These are phyloP conservation scores for Agastache rugosa DNA, from an alignment of 257 asterid genomes.

Conservation along the genomic window DNA sequence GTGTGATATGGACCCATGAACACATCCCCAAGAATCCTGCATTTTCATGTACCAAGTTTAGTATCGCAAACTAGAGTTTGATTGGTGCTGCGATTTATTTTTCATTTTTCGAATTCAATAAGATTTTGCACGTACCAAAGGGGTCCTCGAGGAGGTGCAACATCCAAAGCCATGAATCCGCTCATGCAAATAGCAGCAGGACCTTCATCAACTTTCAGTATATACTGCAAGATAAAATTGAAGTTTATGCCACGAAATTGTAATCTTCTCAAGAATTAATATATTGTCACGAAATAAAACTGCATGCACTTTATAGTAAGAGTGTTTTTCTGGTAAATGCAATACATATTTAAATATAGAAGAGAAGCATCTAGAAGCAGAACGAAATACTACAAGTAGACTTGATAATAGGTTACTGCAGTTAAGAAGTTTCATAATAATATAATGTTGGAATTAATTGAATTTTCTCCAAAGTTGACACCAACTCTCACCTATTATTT, in stretches of 20 bases:
- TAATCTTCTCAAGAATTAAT: neutral
- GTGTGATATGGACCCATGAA: constrained; percentile 98
- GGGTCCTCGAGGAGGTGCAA: constrained; percentile 91
- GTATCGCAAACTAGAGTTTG: neutral
- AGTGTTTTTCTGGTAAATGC: neutral
- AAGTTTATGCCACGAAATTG: too few relatives aligned
- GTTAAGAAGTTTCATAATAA: neutral
- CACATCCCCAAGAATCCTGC: constrained; percentile 97
- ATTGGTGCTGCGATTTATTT: neutral
- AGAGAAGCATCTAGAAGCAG: neutral
- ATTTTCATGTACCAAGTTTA: neutral
- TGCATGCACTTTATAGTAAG: neutral
- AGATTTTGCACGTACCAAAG: constrained; percentile 63
- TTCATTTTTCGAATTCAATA: neutral
- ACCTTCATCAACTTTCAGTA: constrained; percentile 79
- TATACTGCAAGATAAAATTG: constrained; percentile 54
- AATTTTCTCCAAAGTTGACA: neutral
- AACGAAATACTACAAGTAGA: too few relatives aligned
- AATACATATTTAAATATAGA: neutral
- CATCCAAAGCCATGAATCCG: constrained; percentile 89
- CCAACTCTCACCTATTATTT: neutral
- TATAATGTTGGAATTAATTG: neutral
- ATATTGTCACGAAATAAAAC: neutral
- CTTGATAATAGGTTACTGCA: too few relatives aligned
- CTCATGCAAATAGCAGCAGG: constrained; percentile 69